phyloP scores from a whole-genome alignment of 2,329 filamentous ascomycete genomes.

The Aureobasidium sp. region DNA sequence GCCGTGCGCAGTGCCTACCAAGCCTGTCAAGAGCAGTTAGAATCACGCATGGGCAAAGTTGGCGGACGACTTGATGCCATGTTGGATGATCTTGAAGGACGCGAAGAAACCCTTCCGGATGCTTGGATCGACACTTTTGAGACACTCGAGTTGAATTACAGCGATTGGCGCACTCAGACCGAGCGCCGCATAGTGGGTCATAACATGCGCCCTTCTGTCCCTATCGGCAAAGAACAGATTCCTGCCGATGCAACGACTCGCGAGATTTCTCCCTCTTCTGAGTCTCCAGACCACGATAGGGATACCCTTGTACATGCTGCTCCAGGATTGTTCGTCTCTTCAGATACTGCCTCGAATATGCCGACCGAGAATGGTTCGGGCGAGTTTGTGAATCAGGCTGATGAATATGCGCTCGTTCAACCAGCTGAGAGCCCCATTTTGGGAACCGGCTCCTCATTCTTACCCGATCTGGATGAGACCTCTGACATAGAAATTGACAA shows the following conservation, averaged over 20 bases:
- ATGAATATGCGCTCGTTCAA: not conserved
- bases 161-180: conserved; percentile 70
- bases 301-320: not conserved
- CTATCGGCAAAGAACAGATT: not conserved
- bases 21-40: conserved; percentile 54
- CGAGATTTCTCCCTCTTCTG: not conserved
- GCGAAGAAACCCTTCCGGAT: conserved; percentile 75
- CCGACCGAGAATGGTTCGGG: not conserved
- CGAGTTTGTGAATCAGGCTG: not conserved
- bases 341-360: no score
- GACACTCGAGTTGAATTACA: conserved; percentile 64
- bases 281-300: not conserved
- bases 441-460: not conserved
- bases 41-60: conserved; percentile 58
- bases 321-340: not conserved
- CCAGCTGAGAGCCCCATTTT: conserved; percentile 5
- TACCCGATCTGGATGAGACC: not conserved
- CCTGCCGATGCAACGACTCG: not conserved
- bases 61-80: conserved; percentile 73
- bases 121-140: conserved; percentile 85
- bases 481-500: not conserved
- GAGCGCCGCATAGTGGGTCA: conserved; percentile 57
- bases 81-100: conserved; percentile 77
- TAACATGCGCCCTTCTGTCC: not conserved
- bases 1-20: conserved; percentile 26